Evolutionary conservation across 2,329 filamentous ascomycete species (phyloP).

Genomic region (Neocatenulostroma microsporum): DNA sequence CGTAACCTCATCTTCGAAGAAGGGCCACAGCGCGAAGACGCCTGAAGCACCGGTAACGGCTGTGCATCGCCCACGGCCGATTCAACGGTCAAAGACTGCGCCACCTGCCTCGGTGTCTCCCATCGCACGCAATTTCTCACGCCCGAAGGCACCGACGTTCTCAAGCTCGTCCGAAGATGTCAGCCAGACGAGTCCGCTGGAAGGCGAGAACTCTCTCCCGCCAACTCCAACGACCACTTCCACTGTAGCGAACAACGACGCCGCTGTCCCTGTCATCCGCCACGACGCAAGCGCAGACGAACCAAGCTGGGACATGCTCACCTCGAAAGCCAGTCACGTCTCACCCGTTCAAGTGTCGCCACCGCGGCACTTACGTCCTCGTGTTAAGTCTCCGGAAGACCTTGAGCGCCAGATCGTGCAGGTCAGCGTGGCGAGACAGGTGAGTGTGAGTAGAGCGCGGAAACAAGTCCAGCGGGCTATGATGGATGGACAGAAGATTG

Average conservation of each 20-base stretch:
- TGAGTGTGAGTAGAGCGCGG: slow-evolving; percentile 21
- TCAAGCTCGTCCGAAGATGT: neutral
- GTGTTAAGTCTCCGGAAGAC: slow-evolving; percentile 18
- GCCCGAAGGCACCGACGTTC: slow-evolving; percentile 10
- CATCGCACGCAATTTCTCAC: slow-evolving; percentile 11
- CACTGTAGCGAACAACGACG: slow-evolving; percentile 9
- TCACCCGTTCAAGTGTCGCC: slow-evolving; percentile 3
- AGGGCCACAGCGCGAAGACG: neutral
- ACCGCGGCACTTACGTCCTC: slow-evolving; percentile 7
- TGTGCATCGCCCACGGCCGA: slow-evolving; percentile 13
- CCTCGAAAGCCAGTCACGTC: slow-evolving; percentile 5
- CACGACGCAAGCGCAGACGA: slow-evolving; percentile 9
- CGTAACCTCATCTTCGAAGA: slow-evolving; percentile 9
- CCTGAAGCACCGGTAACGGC: slow-evolving; percentile 11
- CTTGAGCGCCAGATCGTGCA: slow-evolving; percentile 24
- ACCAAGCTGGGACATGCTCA: slow-evolving; percentile 14
- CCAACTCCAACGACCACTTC: slow-evolving; percentile 19
- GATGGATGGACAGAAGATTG: no score
- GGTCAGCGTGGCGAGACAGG: slow-evolving; percentile 24
- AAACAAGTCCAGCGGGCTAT: slow-evolving; percentile 18
- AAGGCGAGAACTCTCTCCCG: slow-evolving; percentile 4
- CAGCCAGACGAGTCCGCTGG: neutral
- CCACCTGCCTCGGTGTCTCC: slow-evolving; percentile 15
- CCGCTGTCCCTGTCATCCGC: slow-evolving; percentile 11
- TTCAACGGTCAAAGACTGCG: slow-evolving; percentile 23